Percentiles rank a stretch among this genome's conserved stretches.
Evolutionary conservation across 257 asterid genomes (phyloP).

Genomic region (Anisodus tanguticus): DNA sequence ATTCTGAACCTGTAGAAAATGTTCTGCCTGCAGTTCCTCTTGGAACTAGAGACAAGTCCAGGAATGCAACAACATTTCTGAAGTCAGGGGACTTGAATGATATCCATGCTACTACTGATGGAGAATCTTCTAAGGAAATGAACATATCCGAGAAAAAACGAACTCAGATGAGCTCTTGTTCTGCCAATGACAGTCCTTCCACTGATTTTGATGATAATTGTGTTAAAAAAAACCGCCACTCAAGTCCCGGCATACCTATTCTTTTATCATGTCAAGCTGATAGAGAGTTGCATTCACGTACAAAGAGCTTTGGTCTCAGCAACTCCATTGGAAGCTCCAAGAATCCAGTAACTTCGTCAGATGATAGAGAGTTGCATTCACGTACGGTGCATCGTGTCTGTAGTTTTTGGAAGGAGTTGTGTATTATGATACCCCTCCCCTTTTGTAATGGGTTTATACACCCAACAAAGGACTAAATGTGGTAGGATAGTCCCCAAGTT

Average conservation of each 20-base stretch:
- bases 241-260: constrained; percentile 1
- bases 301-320: not conserved
- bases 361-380: not conserved
- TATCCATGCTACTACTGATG: constrained; percentile 20
- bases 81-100: constrained; percentile 34
- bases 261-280: constrained; percentile 20
- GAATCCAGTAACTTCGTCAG: not conserved
- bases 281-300: not conserved
- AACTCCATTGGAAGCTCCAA: not conserved
- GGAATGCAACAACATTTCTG: constrained; percentile 10
- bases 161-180: not conserved
- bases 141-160: not conserved
- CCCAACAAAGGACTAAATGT: not conserved
- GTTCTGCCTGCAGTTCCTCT: constrained; percentile 24
- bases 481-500: not conserved
- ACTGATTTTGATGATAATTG: not conserved
- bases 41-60: constrained; percentile 15
- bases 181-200: not conserved
- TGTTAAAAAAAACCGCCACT: not conserved
- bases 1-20: constrained; percentile 31
- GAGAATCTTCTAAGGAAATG: not conserved
- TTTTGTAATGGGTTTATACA: not conserved
- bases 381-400: too few species aligned
- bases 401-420: not conserved
- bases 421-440: not conserved